Evolutionary conservation across 495 filamentous ascomycete species (phyloP), one percentile per base, ranked within the genome.

Genomic region (Mytilinidion resinicola): DNA sequence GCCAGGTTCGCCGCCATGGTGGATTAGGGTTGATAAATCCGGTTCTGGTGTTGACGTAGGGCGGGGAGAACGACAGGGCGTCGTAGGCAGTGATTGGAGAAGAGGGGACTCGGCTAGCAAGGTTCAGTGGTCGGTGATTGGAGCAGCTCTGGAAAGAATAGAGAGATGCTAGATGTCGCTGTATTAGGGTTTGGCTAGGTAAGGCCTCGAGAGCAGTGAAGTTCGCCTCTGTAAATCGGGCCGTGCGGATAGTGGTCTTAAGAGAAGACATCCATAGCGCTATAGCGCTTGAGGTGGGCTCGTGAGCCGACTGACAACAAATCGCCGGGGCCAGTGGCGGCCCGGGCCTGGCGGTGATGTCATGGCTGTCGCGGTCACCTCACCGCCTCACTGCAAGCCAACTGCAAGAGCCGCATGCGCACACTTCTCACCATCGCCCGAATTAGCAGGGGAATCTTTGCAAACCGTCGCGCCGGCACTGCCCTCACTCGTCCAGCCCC

Each of bases 1-100:
- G 62, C 65, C 12, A 67, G 65, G 9, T 36, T 50, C 12, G 65
- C 46, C 65, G 64, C 64, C 14, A 20, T 57, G n/a, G 9, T 39
- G 42, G 46, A 11, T 25, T 55, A 58, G 59, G 59, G 59, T 52
- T 60, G 37, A 57, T 49, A 57, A 62, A 59, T n/a, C 55, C 37
- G 52, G 63, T 37, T 66, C 39, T 7, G 42, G 21, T 7, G 55
- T 61, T 35, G 63, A 54, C 36, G 51, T 44, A 62, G 42, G 48
- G 50, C 37, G 33, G 51, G 33, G 37, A 30, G 25, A 30, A 30
- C 3, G 25, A 30, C 25, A 48, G 30, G 37, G 17, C 12, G 14
- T 49, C 25, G 21, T 19, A 20, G 37, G 49, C 50, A 37, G 41
- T 65, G 62, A 65, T 65, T 65, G 58, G 62, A 58, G 57, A 33